These are phyloP conservation scores for Fimicolochytrium jonesii DNA, from an alignment of 192 early-diverging fungal species.

Conservation along the genomic window DNA sequence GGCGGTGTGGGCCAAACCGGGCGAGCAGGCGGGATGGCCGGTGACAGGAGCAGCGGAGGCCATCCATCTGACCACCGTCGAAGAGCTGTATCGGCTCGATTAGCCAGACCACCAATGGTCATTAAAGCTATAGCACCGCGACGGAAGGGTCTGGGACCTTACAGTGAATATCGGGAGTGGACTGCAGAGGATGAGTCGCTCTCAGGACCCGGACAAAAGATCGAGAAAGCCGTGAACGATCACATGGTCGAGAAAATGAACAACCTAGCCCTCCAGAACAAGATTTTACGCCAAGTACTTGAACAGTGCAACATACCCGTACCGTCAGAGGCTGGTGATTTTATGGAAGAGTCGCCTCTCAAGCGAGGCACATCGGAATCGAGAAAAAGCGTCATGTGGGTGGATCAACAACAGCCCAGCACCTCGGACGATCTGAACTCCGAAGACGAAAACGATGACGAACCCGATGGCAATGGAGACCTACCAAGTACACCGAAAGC, in stretches of 20 bases:
- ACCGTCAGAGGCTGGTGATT: not conserved
- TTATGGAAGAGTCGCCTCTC: not conserved
- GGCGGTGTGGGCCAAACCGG: too few relatives aligned
- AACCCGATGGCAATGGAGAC: too few relatives aligned
- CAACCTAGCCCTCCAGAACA: slow-evolving; percentile 27
- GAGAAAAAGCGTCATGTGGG: slow-evolving; percentile 22
- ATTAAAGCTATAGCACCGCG: slow-evolving; percentile 8
- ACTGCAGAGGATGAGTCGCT: slow-evolving; percentile 14
- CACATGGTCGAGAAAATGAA: slow-evolving; percentile 22
- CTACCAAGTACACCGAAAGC: too few relatives aligned
- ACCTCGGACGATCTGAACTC: not conserved
- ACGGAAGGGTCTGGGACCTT: slow-evolving; percentile 17
- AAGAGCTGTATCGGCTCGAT: slow-evolving; percentile 18
- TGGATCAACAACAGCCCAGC: slow-evolving; percentile 15
- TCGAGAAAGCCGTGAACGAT: slow-evolving; percentile 19
- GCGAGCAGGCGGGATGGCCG: slow-evolving; percentile 10
- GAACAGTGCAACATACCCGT: slow-evolving; percentile 27
- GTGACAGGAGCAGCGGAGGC: not conserved
- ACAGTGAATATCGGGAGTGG: not conserved
- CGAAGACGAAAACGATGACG: not conserved
- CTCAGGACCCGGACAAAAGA: slow-evolving; percentile 2
- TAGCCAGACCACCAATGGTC: slow-evolving; percentile 2
- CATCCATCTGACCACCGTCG: not conserved
- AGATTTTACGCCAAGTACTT: slow-evolving; percentile 22
- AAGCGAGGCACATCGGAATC: not conserved